Evolutionary conservation across 2,329 filamentous ascomycete genomes (phyloP).

Genomic region (Elsinoe batatas): DNA sequence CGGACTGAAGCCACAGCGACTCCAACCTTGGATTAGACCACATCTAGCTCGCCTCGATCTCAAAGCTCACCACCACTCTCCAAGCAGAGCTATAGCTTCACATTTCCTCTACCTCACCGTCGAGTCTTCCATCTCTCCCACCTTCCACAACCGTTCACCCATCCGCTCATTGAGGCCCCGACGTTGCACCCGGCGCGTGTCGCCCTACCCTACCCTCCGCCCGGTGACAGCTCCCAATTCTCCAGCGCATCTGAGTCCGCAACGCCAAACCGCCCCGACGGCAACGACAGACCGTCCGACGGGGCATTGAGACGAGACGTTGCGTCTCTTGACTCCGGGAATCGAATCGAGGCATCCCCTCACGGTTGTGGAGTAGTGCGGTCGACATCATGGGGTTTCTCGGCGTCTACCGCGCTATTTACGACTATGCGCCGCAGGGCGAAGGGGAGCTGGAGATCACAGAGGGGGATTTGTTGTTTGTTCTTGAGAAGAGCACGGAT

Average conservation of each 20-base stretch:
- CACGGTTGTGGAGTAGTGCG: background rate
- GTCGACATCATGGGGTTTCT: constrained; percentile 66
- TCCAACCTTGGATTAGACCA: constrained; percentile 5
- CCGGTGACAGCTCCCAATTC: too few relatives aligned
- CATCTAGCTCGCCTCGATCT: constrained; percentile 1
- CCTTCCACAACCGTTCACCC: background rate
- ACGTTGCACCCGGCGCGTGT: constrained; percentile 8
- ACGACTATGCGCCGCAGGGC: constrained; percentile 83
- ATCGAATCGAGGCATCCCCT: background rate
- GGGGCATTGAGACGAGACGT: background rate
- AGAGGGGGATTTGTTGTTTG: constrained; percentile 81
- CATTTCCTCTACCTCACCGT: background rate
- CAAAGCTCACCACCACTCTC: background rate
- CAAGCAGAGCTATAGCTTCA: background rate
- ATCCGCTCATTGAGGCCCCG: background rate
- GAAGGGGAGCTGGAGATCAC: constrained; percentile 74
- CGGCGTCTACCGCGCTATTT: constrained; percentile 80
- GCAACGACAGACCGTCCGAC: too few relatives aligned
- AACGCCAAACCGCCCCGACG: background rate
- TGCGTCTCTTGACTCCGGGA: background rate
- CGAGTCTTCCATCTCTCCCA: background rate
- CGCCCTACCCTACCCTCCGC: background rate
- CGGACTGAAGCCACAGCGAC: constrained; percentile 6
- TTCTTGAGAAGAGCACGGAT: constrained; percentile 65
- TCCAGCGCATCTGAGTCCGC: background rate